Percentiles rank a stretch among this genome's conserved stretches.
Conservation (phyloP, 108 stramenopile genomes). For the Cyclotella choctawhatcheeana region DNA sequence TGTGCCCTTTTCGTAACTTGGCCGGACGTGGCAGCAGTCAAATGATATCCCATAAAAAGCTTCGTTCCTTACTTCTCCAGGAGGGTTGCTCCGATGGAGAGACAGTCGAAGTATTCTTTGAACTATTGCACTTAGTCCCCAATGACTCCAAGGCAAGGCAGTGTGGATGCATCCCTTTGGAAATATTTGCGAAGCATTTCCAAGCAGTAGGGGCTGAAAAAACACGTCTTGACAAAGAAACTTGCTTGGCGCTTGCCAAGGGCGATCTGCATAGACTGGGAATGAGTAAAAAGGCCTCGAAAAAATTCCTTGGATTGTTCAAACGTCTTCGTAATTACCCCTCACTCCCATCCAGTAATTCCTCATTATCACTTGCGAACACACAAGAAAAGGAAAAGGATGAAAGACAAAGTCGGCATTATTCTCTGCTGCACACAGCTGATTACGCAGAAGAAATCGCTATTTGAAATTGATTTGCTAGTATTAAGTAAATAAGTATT, state of each 20-base stretch:
- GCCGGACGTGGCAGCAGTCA: too few species aligned
- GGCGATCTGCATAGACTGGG: constrained; percentile 40
- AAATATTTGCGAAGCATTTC: constrained; percentile 34
- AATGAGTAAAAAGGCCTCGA: constrained; percentile 45
- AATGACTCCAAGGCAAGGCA: constrained; percentile 27
- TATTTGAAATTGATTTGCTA: constrained; percentile 2
- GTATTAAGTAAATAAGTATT: neutral
- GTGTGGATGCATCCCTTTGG: constrained; percentile 44
- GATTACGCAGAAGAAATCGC: constrained; percentile 13
- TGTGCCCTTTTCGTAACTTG: constrained; percentile 47
- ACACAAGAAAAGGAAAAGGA: constrained; percentile 13
- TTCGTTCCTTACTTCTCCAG: constrained; percentile 37
- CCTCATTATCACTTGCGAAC: neutral
- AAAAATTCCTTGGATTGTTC: constrained; percentile 26
- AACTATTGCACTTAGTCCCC: constrained; percentile 40
- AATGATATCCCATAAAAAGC: constrained; percentile 35
- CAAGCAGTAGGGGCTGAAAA: constrained; percentile 40
- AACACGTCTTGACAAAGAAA: constrained; percentile 38
- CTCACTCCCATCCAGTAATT: constrained; percentile 6
- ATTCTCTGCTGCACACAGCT: constrained; percentile 4
- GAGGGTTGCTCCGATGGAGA: constrained; percentile 52
- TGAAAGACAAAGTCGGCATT: neutral
- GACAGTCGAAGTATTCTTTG: constrained; percentile 66
- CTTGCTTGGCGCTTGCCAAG: constrained; percentile 32
- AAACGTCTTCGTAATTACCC: constrained; percentile 9